These are phyloP conservation scores for Apiospora marii DNA, from an alignment of 2,329 filamentous ascomycete species.

Conservation along the genomic window DNA sequence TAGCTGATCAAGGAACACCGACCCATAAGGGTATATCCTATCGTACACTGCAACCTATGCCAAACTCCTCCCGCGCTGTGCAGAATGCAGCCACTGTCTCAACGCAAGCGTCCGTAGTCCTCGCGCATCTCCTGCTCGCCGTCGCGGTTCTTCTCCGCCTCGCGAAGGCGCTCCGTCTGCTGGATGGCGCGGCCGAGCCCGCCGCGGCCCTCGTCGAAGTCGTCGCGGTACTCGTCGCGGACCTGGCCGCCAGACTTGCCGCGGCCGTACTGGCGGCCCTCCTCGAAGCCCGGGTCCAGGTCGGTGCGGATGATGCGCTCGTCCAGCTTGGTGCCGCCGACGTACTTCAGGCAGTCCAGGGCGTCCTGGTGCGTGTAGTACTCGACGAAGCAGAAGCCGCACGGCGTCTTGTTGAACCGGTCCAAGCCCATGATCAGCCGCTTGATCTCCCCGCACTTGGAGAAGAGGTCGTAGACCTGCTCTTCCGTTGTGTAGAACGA, in stretches of 20 bases:
- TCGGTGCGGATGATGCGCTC: slow-evolving; percentile 96
- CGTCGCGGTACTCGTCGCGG: slow-evolving; percentile 95
- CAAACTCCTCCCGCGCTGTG: neutral
- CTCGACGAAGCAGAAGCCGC: slow-evolving; percentile 99
- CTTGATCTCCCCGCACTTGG: slow-evolving; percentile 98
- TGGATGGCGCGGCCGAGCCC: slow-evolving; percentile 84
- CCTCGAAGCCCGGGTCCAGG: slow-evolving; percentile 92
- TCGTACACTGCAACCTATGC: slow-evolving; percentile 22
- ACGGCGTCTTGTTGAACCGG: slow-evolving; percentile 96
- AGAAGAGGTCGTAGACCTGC: slow-evolving; percentile 96
- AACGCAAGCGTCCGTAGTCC: slow-evolving; percentile 65
- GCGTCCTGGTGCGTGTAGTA: slow-evolving; percentile 99
- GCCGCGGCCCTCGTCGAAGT: slow-evolving; percentile 94
- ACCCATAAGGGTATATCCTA: slow-evolving; percentile 25
- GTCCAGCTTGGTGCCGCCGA: slow-evolving; percentile 96
- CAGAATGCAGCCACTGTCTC: slow-evolving; percentile 29
- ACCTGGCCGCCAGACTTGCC: slow-evolving; percentile 97
- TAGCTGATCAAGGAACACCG: neutral
- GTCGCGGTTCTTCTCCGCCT: slow-evolving; percentile 52
- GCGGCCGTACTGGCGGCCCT: slow-evolving; percentile 94
- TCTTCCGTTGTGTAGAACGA: slow-evolving; percentile 99
- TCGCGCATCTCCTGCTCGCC: slow-evolving; percentile 57
- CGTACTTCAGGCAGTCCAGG: slow-evolving; percentile 97
- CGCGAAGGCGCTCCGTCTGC: slow-evolving; percentile 54
- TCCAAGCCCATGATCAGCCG: slow-evolving; percentile 97